Evolutionary conservation across 108 stramenopile species (phyloP).

Genomic region (Conticribra weissflogii): DNA sequence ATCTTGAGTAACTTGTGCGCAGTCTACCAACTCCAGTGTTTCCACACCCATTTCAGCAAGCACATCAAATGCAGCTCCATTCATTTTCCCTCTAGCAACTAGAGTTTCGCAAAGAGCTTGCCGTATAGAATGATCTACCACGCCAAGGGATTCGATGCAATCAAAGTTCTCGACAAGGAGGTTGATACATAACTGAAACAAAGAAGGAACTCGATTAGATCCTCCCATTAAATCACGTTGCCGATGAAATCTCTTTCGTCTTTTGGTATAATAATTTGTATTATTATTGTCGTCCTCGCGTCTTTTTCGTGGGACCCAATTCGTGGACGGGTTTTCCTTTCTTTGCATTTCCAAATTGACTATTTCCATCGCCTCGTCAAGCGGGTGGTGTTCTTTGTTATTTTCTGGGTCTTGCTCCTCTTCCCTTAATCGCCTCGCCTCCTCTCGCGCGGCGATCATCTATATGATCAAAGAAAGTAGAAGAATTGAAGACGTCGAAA

Average conservation of each 20-base stretch:
- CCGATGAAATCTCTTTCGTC: conserved; percentile 56
- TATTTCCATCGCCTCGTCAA: conserved; percentile 64
- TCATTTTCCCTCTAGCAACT: conserved; percentile 61
- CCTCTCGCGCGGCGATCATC: conserved; percentile 83
- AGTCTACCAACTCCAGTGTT: conserved; percentile 76
- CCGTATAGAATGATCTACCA: conserved; percentile 69
- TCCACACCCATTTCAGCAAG: conserved; percentile 70
- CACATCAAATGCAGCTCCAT: conserved; percentile 75
- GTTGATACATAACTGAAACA: conserved; percentile 70
- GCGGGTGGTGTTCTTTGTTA: conserved; percentile 63
- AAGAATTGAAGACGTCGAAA: background rate
- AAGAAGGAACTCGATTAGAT: conserved; percentile 51
- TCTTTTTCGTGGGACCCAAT: conserved; percentile 37
- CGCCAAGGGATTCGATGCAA: conserved; percentile 70
- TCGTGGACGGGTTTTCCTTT: conserved; percentile 49
- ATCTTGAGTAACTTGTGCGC: conserved; percentile 73
- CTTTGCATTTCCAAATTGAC: conserved; percentile 40
- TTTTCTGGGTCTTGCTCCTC: conserved; percentile 52
- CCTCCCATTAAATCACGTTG: conserved; percentile 35
- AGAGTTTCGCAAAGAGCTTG: conserved; percentile 62
- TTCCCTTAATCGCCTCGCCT: conserved; percentile 59
- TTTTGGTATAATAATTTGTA: conserved; percentile 61
- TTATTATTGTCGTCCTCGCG: conserved; percentile 1
- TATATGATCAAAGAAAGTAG: background rate
- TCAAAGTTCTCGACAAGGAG: conserved; percentile 79